Base-by-base conservation (phyloP, 176 grass and related monocot species). In the Typha latifolia region DNA sequence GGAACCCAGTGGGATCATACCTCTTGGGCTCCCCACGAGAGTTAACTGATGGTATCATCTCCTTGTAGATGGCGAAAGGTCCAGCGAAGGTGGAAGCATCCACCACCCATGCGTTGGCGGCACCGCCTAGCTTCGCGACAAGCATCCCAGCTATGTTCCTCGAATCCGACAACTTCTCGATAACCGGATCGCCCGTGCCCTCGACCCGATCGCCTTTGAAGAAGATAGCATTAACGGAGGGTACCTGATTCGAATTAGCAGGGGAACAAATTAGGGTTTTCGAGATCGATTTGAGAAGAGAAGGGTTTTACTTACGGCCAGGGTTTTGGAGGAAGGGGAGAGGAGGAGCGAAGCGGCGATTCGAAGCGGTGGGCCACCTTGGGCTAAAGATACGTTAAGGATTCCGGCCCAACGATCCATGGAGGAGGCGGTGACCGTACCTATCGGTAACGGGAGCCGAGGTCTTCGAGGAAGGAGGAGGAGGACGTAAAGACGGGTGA, bases 321-420 rank as follows among this genome's bases (percentile, higher is more conserved):
- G 80, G 62, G 75, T 61, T 82, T 77, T 80, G 75, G 80, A 59
- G 49, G 62, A 64, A 15, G 75, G 61, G 32, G 81, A 84, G 50
- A 97, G 73, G 21, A 92, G 0, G 62, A 97, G 75, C 16, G 82
- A 92, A n/a, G 83, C 75, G 3, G 85, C 82, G 67, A 97, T 55
- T 49, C 74, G 80, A 48, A 82, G 74, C 27, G 62, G 66, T 0
- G 85, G 67, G 0, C 48, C 68, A 12, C 59, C 76, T 23, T 12
- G 37, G 63, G 73, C 72, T 15, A 97, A 63, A 12, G 75, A 72
- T 23, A 75, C 66, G 15, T 84, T 61, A 56, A 97, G 21, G 34
- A 82, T 43, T 32, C 88, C 88, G n/a, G 76, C 89, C 85, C 88
- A 92, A 51, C 88, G 78, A 49, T 81, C 93, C 93, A 92, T 89